Evolutionary conservation across 208 protist species (phyloP), one percentile per base, ranked within the genome.

Genomic region (Leishmania tarentolae): DNA sequence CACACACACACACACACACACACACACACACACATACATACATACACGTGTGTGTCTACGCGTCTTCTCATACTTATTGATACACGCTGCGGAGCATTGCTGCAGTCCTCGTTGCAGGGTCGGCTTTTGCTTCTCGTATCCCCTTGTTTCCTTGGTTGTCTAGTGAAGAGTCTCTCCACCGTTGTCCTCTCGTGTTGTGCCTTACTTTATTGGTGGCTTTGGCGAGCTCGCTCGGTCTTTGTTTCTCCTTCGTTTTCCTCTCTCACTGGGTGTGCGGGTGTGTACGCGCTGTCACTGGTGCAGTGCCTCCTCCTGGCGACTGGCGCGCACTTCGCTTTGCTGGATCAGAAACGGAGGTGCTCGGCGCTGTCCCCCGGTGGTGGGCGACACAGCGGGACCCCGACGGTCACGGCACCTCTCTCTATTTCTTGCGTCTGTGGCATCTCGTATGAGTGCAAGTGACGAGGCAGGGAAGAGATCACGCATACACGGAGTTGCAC

Each of bases 131-230:
- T 61, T 28, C 57, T 35, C 57, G 28, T 35, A 13, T 68, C 13
- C 15, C 2, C 63, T 19, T 68, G 8, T 68, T 35, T 68, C 8
- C 13, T 42, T 68, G 2, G 28, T 46, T 17, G 28, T 7, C 7
- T 70, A 6, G 65, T 46, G 5, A 19, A 19, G 11, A 19, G 11
- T 52, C 21, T 44, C 35, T 28, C 37, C 28, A 44, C 65, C 65
- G n/a, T 73, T 52, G 46, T 35, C 50, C 35, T 73, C 19, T 2
- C 15, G 11, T 35, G n/a, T 28, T 31, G 37, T 57, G 5, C 17
- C 46, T 24, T 2, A 28, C 71, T 59, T 78, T 72, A 28, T 56
- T 57, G 70, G 37, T 82, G 50, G 65, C 68, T 85, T 76, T 69
- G 31, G 50, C 50, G 37, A 66, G 59, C 66, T 73, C 35, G n/a